phyloP scores from a whole-genome alignment of 2,329 filamentous ascomycete genomes.

The Paecilomyces niveus region DNA sequence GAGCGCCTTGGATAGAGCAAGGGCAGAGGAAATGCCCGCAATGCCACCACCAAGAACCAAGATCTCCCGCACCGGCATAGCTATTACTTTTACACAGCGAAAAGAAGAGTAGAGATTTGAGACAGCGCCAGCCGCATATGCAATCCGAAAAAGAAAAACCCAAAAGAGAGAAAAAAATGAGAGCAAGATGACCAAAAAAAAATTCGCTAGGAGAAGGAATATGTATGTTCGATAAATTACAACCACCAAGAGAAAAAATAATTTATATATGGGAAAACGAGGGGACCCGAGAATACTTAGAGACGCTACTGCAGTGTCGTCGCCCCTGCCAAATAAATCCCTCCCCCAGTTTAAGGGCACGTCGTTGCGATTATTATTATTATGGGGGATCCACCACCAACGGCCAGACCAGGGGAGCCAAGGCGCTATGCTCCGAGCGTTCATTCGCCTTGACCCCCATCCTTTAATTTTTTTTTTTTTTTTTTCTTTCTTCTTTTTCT shows the following conservation, averaged over 20 bases:
- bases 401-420: neutral
- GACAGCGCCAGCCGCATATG: neutral
- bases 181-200: neutral
- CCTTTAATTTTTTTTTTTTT: no score
- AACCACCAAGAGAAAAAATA: neutral
- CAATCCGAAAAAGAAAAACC: neutral
- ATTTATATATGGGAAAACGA: neutral
- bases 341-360: neutral
- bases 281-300: neutral
- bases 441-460: no score
- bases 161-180: neutral
- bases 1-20: conserved; percentile 25
- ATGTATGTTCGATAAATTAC: neutral
- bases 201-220: neutral
- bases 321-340: neutral
- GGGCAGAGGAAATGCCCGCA: conserved; percentile 25
- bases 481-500: no score
- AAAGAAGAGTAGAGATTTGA: neutral
- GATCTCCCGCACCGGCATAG: conserved; percentile 9
- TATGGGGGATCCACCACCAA: neutral
- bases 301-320: neutral
- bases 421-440: no score
- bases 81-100: neutral
- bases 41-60: conserved; percentile 29
- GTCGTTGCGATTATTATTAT: neutral